These are phyloP conservation scores for Chlorella sp. DNA, from an alignment of 139 green algal species.

Conservation along the genomic window DNA sequence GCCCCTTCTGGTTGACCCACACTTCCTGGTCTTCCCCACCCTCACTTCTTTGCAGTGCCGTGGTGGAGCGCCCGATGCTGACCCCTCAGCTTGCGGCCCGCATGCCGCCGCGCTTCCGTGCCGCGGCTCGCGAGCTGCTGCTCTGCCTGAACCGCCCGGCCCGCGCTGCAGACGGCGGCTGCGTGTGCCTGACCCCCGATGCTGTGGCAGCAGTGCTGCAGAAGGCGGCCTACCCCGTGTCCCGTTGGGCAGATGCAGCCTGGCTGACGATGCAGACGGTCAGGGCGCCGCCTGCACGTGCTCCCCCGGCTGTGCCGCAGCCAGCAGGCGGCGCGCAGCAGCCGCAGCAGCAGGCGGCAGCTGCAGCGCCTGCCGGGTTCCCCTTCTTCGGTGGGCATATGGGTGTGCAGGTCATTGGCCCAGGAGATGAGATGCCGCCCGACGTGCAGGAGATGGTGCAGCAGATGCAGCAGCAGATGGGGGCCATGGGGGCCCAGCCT, in stretches of 20 bases:
- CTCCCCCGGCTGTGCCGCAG: neutral
- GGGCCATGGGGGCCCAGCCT: neutral
- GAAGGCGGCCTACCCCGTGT: conserved; percentile 15
- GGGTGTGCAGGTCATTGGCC: no score
- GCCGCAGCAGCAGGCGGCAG: neutral
- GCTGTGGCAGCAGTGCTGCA: conserved; percentile 8
- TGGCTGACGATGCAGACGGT: conserved; percentile 8
- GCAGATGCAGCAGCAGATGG: conserved; percentile 23
- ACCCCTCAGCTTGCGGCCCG: conserved; percentile 18
- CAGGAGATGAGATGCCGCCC: neutral
- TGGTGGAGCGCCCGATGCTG: conserved; percentile 32
- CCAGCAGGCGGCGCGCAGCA: neutral
- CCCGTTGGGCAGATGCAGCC: neutral
- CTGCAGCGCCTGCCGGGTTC: neutral
- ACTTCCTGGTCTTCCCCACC: neutral
- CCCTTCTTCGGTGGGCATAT: neutral
- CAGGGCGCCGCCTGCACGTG: neutral
- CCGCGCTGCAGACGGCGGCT: neutral
- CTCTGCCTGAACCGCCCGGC: conserved; percentile 16
- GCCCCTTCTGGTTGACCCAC: no score
- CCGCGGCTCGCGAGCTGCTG: conserved; percentile 13
- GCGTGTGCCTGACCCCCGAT: neutral
- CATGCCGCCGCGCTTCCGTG: conserved; percentile 23
- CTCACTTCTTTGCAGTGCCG: neutral
- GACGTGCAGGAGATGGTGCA: conserved; percentile 5